A percentile compares a stretch with the other conserved stretches of the same genome.
Conservation (phyloP, 352 stramenopile genomes). For the Phytophthora colocasiae region DNA sequence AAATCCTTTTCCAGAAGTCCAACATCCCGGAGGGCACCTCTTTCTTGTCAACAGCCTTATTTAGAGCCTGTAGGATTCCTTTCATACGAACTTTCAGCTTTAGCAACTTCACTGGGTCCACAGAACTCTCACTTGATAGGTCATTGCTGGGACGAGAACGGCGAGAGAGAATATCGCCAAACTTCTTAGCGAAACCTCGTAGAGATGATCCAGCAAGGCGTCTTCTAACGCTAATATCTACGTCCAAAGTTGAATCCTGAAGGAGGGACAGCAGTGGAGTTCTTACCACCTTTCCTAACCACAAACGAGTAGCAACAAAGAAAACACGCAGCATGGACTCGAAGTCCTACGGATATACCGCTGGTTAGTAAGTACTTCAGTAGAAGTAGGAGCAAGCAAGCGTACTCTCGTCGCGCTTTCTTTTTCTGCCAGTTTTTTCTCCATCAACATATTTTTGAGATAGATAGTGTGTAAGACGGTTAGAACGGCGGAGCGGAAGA, state of each 20-base stretch:
- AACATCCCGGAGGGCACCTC: conserved; percentile 63
- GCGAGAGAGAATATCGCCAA: conserved; percentile 44
- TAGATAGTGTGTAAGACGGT: conserved; percentile 38
- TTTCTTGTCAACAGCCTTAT: conserved; percentile 55
- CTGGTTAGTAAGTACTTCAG: conserved; percentile 5
- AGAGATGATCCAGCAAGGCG: conserved; percentile 31
- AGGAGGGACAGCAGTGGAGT: conserved; percentile 57
- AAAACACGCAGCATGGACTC: conserved; percentile 70
- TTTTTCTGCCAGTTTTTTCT: conserved; percentile 51
- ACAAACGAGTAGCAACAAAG: conserved; percentile 69
- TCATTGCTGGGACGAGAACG: conserved; percentile 12
- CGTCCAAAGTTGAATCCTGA: conserved; percentile 55
- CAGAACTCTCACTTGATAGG: not conserved
- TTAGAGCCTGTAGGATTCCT: conserved; percentile 56
- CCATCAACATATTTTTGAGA: conserved; percentile 40
- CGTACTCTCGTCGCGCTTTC: conserved; percentile 39
- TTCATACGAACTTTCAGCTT: conserved; percentile 72
- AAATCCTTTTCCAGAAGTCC: conserved; percentile 65
- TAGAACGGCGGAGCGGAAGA: conserved; percentile 51
- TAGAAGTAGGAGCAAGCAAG: too few relatives aligned
- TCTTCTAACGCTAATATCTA: conserved; percentile 49
- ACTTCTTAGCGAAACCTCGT: conserved; percentile 60
- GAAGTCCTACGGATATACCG: conserved; percentile 48
- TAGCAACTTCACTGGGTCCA: conserved; percentile 39
- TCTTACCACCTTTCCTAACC: conserved; percentile 62